Evolutionary conservation across 2,329 filamentous ascomycete species (phyloP).

Genomic region (Beauveria varroae): DNA sequence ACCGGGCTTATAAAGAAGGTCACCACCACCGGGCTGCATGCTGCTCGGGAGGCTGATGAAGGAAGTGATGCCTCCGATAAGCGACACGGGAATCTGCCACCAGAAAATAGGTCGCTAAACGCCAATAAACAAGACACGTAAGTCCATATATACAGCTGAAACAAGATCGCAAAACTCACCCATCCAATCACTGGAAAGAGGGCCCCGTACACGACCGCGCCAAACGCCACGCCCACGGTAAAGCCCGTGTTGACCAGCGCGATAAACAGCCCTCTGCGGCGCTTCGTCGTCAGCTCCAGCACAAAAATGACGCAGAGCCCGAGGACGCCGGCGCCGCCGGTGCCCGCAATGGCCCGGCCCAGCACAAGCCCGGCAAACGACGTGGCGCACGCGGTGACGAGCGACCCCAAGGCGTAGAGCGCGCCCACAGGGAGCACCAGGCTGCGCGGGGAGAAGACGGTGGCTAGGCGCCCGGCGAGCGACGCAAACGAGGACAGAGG

Average conservation of each 20-base stretch:
- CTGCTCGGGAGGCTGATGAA: conserved; percentile 55
- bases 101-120: conserved; percentile 62
- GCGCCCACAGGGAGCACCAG: conserved; percentile 57
- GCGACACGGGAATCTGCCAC: conserved; percentile 57
- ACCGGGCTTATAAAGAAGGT: conserved; percentile 9
- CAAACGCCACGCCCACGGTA: conserved; percentile 63
- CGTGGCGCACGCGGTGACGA: conserved; percentile 55
- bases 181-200: conserved; percentile 59
- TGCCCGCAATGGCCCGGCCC: conserved; percentile 60
- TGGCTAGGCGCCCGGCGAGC: conserved; percentile 62
- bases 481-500: conserved; percentile 57
- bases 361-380: conserved; percentile 57
- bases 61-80: conserved; percentile 54
- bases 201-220: conserved; percentile 62
- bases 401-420: conserved; percentile 51
- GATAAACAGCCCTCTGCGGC: conserved; percentile 63
- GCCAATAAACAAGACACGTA: background rate
- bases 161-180: conserved; percentile 38
- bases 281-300: conserved; percentile 62
- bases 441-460: conserved; percentile 62
- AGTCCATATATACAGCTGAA: too few relatives aligned
- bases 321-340: conserved; percentile 65
- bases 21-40: conserved; percentile 9
- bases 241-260: conserved; percentile 67
- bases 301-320: conserved; percentile 68